Conservation (phyloP, 805 yeast species). For the Ascoidea tarda region DNA sequence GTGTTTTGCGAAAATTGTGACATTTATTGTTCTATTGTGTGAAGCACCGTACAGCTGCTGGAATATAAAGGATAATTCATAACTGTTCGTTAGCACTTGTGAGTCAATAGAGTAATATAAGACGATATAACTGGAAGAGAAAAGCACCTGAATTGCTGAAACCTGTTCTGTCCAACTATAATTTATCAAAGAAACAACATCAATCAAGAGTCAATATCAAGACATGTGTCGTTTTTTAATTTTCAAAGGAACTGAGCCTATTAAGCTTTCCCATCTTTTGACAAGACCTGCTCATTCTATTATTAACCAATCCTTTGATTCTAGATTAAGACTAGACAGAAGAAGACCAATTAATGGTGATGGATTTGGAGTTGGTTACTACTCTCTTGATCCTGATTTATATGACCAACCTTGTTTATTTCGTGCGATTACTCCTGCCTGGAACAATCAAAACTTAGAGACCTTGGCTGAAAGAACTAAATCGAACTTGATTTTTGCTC, state of each 20-base stretch:
- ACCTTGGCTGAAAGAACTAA: constrained; percentile 80
- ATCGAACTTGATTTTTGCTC: constrained; percentile 78
- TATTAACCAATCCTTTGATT: constrained; percentile 90
- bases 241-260: constrained; percentile 78
- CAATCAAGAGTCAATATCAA: background rate
- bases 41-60: too few relatives aligned
- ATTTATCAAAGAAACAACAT: background rate
- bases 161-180: too few relatives aligned
- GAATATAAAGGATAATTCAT: too few relatives aligned
- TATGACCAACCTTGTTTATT: constrained; percentile 69
- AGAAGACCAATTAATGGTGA: constrained; percentile 94
- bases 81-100: too few relatives aligned
- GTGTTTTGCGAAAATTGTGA: too few relatives aligned
- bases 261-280: constrained; percentile 69
- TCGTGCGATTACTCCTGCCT: constrained; percentile 94
- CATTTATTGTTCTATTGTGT: too few relatives aligned
- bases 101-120: too few relatives aligned
- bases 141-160: too few relatives aligned
- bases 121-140: too few relatives aligned
- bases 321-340: constrained; percentile 73
- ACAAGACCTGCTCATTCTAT: constrained; percentile 96
- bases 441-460: constrained; percentile 90
- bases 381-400: constrained; percentile 40
- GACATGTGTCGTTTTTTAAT: constrained; percentile 86
- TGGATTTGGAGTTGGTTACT: constrained; percentile 96